These are phyloP conservation scores for Ramicandelaber brevisporus DNA, from an alignment of 192 early-diverging fungal genomes.

Conservation along the genomic window DNA sequence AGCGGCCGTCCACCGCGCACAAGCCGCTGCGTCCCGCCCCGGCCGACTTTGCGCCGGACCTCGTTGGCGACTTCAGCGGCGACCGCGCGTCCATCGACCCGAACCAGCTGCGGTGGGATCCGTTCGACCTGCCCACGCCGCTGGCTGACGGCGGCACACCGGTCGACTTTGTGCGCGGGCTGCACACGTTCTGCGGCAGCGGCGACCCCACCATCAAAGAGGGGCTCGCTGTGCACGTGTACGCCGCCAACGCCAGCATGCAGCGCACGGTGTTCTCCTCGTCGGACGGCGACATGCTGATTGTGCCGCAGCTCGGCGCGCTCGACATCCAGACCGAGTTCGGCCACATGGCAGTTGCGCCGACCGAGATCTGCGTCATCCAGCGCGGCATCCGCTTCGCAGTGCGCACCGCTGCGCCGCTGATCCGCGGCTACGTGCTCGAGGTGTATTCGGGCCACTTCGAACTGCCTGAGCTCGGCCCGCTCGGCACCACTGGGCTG, in stretches of 20 bases:
- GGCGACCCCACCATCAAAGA: slow-evolving; percentile 49
- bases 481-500: slow-evolving; percentile 85
- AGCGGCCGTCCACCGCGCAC: slow-evolving; percentile 73
- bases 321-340: slow-evolving; percentile 80
- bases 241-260: slow-evolving; percentile 56
- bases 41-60: slow-evolving; percentile 4
- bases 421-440: slow-evolving; percentile 67
- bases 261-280: slow-evolving; percentile 50
- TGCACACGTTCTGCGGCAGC: slow-evolving; percentile 61
- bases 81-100: slow-evolving; percentile 37
- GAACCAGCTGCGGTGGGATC: slow-evolving; percentile 79
- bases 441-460: slow-evolving; percentile 79
- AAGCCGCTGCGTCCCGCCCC: slow-evolving; percentile 26
- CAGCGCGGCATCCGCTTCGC: slow-evolving; percentile 76
- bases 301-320: slow-evolving; percentile 78
- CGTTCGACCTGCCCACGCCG: slow-evolving; percentile 39
- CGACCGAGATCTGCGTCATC: slow-evolving; percentile 83
- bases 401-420: slow-evolving; percentile 36
- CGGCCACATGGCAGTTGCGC: slow-evolving; percentile 50
- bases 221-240: slow-evolving; percentile 73
- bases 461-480: slow-evolving; percentile 85
- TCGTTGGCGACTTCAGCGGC: slow-evolving; percentile 32
- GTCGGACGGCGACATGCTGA: slow-evolving; percentile 79
- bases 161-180: slow-evolving; percentile 60
- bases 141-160: slow-evolving; percentile 7